Base-by-base conservation (phyloP, 768 basidiomycete genomes). In the Dioszegia hungarica region DNA sequence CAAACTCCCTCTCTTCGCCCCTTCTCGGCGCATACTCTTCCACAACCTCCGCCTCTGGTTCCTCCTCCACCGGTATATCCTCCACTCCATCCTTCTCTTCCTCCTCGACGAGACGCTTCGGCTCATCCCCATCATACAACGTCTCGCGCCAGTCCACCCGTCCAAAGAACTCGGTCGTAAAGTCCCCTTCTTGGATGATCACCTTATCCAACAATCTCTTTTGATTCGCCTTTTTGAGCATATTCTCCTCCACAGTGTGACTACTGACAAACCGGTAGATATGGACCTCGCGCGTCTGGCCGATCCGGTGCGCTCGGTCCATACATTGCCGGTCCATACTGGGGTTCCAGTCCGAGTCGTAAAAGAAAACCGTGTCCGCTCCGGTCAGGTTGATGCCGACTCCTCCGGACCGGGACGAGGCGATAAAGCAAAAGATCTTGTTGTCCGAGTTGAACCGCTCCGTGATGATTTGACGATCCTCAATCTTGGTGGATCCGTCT, bases 171-270 rank as follows among this genome's bases (percentile, higher is more conserved):
- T 78, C 78, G 10, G 78, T 78, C 19, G 77, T 78, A 56, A 97
- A 97, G 74, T 88, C 89, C 43, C 93, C 93, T 68, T 85, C 85
- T 72, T 92, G 90, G 55, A 97, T 95, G 64, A 97, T 90, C 48
- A 95, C 80, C 58, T 84, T 86, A 72, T 95, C 90, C 56, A 98
- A 79, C 9, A 87, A 84, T 48, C 92, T 86, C 76, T 98, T 98
- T 78, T 98, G 93, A 66, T 98, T 93, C n/a, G 93, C 93, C 74
- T 94, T 95, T 60, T 86, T 86, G 29, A 98, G 82, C 84, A 98
- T 88, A 49, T 91, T 90, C 77, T 97, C 93, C 76, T 98, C 93
- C 29, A 98, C 90, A 0, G 93, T 93, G 53, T 66, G 74, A 41
- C 70, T 67, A 2, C 61, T 63, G 27, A 97, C 85, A 72, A 98